Evolutionary conservation across 495 filamentous ascomycete species (phyloP), one percentile per base, ranked within the genome.

Genomic region (Podospora tetraspora): DNA sequence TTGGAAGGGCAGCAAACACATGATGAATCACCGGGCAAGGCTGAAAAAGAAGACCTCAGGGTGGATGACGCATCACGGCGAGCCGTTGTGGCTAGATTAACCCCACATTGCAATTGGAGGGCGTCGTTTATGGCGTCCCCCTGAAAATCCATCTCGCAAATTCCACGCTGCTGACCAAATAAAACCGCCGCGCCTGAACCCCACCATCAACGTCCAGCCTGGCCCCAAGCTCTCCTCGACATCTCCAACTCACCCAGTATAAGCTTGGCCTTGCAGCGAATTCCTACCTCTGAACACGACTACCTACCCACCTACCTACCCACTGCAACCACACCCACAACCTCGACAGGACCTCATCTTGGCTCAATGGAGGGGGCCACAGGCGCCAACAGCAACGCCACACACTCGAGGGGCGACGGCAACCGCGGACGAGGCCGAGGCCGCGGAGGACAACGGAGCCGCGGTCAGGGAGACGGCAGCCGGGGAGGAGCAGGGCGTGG

Each of bases 391-490:
- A 63, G 63, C 68, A 57, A 43, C 62, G 23, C 72, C 6, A 56
- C 68, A n/a, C 67, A 69, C 8, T 66, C 72, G 5, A 70, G 80
- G 63, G 78, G 76, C 27, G 80, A 79, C 32, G 72, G 76, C 25
- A 68, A 74, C 24, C 76, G 80, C 75, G 77, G 77, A 1, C 76
- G 76, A 70, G 77, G 77, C 24, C 74, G 79, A 74, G 77, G 76
- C 3, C 77, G 78, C 34, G 76, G 75, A 57, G 69, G 69, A 19
- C 59, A 59, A 56, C 65, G 65, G 34, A 58, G 58, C 25, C 65
- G 71, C 22, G 68, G 68, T 11, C 63, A 68, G 60, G 71, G 75
- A 59, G 65, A 59, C 37, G 67, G 34, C 52, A 23, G 22, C 11
- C 64, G 70, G 16, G 71, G 75, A 61, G 66, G 37, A 24, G 60